Evolutionary conservation across 192 early-diverging fungal genomes (phyloP).

Genomic region (Geranomyces michiganensis): DNA sequence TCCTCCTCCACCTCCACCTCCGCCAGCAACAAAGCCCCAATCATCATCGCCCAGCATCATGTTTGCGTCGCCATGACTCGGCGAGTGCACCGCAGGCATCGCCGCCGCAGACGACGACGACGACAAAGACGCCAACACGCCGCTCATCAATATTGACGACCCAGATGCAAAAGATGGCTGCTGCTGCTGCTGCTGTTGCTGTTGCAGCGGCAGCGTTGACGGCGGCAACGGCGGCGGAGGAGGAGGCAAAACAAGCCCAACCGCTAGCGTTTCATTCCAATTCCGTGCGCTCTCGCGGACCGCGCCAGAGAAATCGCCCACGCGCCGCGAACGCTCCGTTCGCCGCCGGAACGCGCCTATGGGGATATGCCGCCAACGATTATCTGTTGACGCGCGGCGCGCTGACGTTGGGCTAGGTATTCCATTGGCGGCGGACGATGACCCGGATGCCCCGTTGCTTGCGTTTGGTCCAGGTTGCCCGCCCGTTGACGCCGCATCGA

Average conservation of each 20-base stretch:
- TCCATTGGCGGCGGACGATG: no score
- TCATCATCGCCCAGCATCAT: no score
- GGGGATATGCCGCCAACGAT: conserved; percentile 38
- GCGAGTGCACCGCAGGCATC: no score
- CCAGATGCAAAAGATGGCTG: not conserved
- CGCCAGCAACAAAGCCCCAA: no score
- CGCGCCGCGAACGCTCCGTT: not conserved
- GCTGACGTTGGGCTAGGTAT: no score
- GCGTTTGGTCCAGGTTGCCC: no score
- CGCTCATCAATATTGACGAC: no score
- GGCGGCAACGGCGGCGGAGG: not conserved
- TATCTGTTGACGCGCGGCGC: not conserved
- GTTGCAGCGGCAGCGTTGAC: not conserved
- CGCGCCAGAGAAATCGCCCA: not conserved
- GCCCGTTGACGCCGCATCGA: not conserved
- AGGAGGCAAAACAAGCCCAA: conserved; percentile 1
- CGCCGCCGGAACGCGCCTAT: conserved; percentile 41
- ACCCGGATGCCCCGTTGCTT: no score
- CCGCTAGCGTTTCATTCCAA: conserved; percentile 11
- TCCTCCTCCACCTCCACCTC: no score
- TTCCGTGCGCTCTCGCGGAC: not conserved
- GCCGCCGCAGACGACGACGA: no score
- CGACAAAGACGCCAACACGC: no score
- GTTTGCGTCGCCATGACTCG: no score
- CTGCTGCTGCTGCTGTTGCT: not conserved